Base-by-base conservation (phyloP, 2,329 filamentous ascomycete species). In the Huntiella omanensis region DNA sequence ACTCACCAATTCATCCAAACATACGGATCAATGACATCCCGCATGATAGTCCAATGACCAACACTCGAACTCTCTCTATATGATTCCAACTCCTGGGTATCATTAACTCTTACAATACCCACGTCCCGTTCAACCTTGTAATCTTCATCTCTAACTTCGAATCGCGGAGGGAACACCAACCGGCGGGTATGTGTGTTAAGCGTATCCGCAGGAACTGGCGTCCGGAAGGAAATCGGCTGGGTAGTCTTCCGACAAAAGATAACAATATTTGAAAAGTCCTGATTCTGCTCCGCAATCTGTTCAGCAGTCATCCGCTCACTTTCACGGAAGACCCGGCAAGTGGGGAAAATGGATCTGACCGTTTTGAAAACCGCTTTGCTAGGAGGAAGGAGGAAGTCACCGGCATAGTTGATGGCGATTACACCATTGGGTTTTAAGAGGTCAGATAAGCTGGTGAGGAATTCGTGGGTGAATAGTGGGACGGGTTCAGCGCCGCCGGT, bases 371-470 rank as follows among this genome's bases (percentile, higher is more conserved):
- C 73, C 32, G 88, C 75, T 47, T 73, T 74, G 10, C 88, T 80
- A 0, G 85, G 75, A 3, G 83, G 80, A 19, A 88, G 70, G 12
- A 71, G 64, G 46, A 96, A 71, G 59, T 96, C 87, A 44, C 87
- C 91, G 4, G 91, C 91, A 60, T 95, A 98, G 65, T 96, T 98
- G 59, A 98, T 91, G 4, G 87, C 88, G 55, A 95, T 80, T 11
- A 83, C 79, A 37, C 91, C 91, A 44, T 83, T 72, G 0, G 79
- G 73, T 52, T 76, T 82, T 40, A 98, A 68, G 5, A 96, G 70
- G 4, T 69, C 60, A 52, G 74, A 65, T 1, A 98, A 67, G 4
- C 80, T 75, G 45, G 71, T 62, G 38, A 98, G 63, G 56, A 98
- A 96, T 54, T 91, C 80, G 4, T 77, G 60, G 0, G 87, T 96